Percentiles rank a stretch among this genome's conserved stretches.
phyloP scores from a whole-genome alignment of 768 basidiomycete species.

The Suillus sp. region DNA sequence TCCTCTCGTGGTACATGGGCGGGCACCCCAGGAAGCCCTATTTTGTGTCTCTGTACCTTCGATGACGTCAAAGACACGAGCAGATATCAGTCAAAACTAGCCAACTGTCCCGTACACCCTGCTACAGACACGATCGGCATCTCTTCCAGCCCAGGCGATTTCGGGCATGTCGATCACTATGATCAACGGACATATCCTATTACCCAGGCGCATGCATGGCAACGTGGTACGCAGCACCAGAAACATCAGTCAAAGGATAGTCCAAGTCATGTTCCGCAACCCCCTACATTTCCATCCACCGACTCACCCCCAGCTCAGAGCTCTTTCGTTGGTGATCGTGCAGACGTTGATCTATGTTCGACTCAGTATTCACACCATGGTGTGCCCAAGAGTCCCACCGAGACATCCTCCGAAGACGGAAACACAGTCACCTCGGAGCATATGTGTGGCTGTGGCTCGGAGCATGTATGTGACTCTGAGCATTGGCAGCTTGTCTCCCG shows the following conservation, averaged over 20 bases:
- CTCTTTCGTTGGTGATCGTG: not conserved
- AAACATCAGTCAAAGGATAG: not conserved
- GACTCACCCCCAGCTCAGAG: not conserved
- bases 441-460: not conserved
- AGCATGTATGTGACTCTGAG: not conserved
- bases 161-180: not conserved
- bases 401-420: not conserved
- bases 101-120: not conserved
- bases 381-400: not conserved
- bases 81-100: not conserved
- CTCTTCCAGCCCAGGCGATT: not conserved
- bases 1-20: not conserved
- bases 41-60: not conserved
- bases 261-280: not conserved
- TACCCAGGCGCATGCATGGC: not conserved
- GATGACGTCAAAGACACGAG: not conserved
- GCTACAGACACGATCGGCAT: not conserved
- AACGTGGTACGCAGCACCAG: not conserved
- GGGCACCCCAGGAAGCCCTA: not conserved
- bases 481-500: slow-evolving; percentile 1
- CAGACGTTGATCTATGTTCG: not conserved
- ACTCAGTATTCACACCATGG: not conserved
- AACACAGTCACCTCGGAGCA: not conserved
- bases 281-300: not conserved
- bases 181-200: not conserved